Evolutionary conservation across 2,329 filamentous ascomycete species (phyloP).

Genomic region (Curvularia lunata): DNA sequence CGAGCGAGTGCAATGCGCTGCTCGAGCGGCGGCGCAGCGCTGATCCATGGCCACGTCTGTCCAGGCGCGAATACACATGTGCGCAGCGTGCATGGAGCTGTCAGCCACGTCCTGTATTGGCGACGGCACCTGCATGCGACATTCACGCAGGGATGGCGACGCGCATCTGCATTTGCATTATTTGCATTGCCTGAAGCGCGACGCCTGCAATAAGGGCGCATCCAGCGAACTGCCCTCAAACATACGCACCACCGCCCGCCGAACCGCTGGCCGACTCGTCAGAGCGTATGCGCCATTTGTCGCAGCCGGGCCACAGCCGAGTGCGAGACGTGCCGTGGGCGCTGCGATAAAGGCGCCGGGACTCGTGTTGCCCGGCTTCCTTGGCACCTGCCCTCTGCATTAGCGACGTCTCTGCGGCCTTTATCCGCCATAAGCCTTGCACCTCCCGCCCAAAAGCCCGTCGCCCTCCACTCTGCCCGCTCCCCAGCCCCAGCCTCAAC

Average conservation of each 20-base stretch:
- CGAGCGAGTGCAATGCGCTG: neutral
- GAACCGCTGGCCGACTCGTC: neutral
- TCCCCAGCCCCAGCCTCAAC: neutral
- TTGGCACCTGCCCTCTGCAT: constrained; percentile 6
- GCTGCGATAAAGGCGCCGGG: neutral
- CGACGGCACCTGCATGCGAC: constrained; percentile 13
- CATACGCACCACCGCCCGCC: neutral
- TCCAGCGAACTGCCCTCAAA: too few species aligned
- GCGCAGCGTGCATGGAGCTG: constrained; percentile 5
- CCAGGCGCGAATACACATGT: neutral
- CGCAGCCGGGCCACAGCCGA: too few species aligned
- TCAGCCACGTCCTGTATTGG: neutral
- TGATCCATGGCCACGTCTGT: neutral
- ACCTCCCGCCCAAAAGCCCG: neutral
- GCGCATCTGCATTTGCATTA: neutral
- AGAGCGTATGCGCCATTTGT: neutral
- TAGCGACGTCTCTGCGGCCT: constrained; percentile 10
- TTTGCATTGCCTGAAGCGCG: neutral
- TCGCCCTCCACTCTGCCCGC: neutral
- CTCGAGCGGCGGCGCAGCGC: neutral
- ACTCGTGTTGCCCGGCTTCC: neutral
- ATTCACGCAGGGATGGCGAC: neutral
- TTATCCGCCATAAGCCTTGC: constrained; percentile 1
- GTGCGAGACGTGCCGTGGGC: too few species aligned
- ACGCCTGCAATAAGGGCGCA: neutral